Conservation (phyloP, 208 protist genomes). For the Wallacemonas collosoma region DNA sequence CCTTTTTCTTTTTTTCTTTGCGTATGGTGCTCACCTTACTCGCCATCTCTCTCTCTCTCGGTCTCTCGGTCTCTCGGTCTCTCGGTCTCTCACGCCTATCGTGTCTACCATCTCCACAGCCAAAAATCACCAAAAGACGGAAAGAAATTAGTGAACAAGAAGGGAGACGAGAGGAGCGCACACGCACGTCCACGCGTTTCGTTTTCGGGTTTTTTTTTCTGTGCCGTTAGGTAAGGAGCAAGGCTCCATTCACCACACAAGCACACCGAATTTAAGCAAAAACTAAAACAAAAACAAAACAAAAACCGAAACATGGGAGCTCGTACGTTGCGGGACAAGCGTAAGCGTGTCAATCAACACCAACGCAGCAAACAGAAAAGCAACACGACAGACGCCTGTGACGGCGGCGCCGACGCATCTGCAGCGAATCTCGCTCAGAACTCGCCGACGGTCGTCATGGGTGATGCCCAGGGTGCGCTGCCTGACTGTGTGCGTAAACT, state of each 20-base stretch:
- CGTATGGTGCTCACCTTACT: neutral
- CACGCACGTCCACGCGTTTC: no score
- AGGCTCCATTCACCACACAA: no score
- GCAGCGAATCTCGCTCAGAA: neutral
- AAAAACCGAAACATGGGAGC: conserved; percentile 12
- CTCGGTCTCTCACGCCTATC: no score
- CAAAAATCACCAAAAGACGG: no score
- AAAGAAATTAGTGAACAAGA: no score
- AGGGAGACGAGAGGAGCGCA: no score
- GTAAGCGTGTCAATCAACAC: conserved; percentile 8
- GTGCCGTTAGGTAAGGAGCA: no score
- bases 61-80: neutral
- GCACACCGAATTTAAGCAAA: neutral
- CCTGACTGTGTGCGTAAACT: conserved; percentile 53
- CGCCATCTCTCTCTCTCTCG: conserved; percentile 10
- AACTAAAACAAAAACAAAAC: conserved; percentile 15
- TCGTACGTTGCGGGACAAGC: conserved; percentile 9
- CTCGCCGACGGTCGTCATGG: neutral
- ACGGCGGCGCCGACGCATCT: neutral
- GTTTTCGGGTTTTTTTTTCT: no score
- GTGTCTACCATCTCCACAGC: no score
- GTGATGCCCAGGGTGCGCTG: neutral
- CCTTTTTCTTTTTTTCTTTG: neutral
- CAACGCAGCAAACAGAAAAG: conserved; percentile 20
- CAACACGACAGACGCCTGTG: conserved; percentile 12